Percentiles rank a stretch among this genome's conserved stretches.
phyloP scores from a whole-genome alignment of 495 filamentous ascomycete species.

The Penicillium flavigenum region DNA sequence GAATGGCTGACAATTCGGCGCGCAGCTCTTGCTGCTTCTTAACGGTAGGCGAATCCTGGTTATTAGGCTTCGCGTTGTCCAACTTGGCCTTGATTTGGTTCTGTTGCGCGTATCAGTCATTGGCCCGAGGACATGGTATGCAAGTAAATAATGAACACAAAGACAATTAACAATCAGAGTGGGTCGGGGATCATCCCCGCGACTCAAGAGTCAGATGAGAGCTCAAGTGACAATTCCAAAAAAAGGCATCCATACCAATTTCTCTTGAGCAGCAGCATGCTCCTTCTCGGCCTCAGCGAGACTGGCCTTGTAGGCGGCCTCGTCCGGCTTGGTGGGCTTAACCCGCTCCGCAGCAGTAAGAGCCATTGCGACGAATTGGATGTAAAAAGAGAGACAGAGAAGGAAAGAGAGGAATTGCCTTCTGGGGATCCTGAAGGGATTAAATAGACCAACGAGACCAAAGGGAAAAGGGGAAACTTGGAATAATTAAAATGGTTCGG shows the following conservation, averaged over 20 bases:
- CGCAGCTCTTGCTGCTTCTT: constrained; percentile 83
- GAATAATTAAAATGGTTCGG: constrained; percentile 33
- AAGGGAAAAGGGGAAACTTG: constrained; percentile 31
- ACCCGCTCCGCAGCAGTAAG: constrained; percentile 48
- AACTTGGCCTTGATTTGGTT: constrained; percentile 82
- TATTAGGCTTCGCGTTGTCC: constrained; percentile 72
- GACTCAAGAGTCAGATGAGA: constrained; percentile 5
- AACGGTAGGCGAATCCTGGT: constrained; percentile 66
- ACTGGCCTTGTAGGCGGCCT: constrained; percentile 58
- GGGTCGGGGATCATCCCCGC: constrained; percentile 5
- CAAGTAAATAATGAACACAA: constrained; percentile 5
- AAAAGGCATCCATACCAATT: constrained; percentile 61
- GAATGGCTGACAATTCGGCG: constrained; percentile 66
- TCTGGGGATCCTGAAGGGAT: constrained; percentile 10
- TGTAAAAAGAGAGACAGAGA: constrained; percentile 13
- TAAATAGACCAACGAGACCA: constrained; percentile 16
- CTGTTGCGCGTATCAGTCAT: constrained; percentile 45
- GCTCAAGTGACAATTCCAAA: constrained; percentile 3
- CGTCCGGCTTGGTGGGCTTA: constrained; percentile 56
- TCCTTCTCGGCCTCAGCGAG: constrained; percentile 81
- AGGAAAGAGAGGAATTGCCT: constrained; percentile 14
- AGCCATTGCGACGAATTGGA: constrained; percentile 36
- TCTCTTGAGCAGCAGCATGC: constrained; percentile 67
- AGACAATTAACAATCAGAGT: constrained; percentile 8
- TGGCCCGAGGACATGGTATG: constrained; percentile 4